A percentile compares a stretch with the other conserved stretches of the same genome.
Conservation (phyloP, 2,329 filamentous ascomycete genomes). For the Trichophyton mentagrophytes region DNA sequence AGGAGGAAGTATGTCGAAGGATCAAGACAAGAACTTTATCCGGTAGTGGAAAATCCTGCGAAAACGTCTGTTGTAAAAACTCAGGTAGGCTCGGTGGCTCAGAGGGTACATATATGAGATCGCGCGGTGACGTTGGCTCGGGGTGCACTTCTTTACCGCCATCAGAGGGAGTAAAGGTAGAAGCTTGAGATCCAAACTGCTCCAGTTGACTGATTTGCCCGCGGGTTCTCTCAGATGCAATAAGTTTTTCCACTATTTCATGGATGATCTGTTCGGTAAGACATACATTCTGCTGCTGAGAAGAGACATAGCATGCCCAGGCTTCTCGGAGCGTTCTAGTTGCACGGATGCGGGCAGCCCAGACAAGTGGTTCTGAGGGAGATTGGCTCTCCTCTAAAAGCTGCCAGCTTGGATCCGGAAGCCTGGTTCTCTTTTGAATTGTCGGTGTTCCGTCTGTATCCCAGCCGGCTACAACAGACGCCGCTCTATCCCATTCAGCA, state of each 20-base stretch:
- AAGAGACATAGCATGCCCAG: conserved; percentile 51
- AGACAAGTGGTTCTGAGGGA: conserved; percentile 25
- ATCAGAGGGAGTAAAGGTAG: conserved; percentile 35
- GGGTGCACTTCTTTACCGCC: conserved; percentile 44
- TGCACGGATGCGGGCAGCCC: conserved; percentile 46
- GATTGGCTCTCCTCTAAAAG: not conserved
- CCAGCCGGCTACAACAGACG: conserved; percentile 47
- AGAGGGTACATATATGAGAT: conserved; percentile 44
- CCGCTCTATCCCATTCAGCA: conserved; percentile 41
- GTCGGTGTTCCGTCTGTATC: conserved; percentile 51
- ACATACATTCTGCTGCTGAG: conserved; percentile 32
- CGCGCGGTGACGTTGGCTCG: conserved; percentile 43
- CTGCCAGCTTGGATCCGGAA: conserved; percentile 16
- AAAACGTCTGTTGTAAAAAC: conserved; percentile 40
- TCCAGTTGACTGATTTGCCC: not conserved
- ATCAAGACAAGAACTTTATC: conserved; percentile 37
- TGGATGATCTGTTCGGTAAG: conserved; percentile 36
- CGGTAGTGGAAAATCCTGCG: conserved; percentile 32
- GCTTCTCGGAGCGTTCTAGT: conserved; percentile 51
- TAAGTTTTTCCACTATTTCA: conserved; percentile 46
- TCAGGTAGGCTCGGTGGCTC: conserved; percentile 41
- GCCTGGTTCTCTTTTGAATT: conserved; percentile 44
- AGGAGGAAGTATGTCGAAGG: conserved; percentile 31
- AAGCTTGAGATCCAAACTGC: not conserved
- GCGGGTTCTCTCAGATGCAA: conserved; percentile 21